Percentiles rank a stretch among this genome's conserved stretches.
These are phyloP conservation scores for Nidularia pulvinata DNA, from an alignment of 768 basidiomycete species.

Conservation along the genomic window DNA sequence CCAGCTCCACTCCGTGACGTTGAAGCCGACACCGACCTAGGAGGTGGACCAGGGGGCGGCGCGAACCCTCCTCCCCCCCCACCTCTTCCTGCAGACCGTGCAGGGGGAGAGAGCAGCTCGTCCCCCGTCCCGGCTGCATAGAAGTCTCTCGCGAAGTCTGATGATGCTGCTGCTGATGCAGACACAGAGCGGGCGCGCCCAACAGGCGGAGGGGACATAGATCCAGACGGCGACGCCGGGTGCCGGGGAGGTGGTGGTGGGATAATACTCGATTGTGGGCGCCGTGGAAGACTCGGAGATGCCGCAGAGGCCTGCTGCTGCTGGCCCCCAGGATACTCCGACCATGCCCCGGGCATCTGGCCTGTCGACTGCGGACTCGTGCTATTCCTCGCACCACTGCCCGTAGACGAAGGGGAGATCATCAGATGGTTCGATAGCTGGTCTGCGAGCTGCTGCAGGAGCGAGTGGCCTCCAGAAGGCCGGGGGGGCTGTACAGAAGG, in stretches of 20 bases:
- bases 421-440: no score
- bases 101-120: slow-evolving; percentile 4
- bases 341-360: neutral
- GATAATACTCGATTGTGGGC: neutral
- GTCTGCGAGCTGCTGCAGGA: no score
- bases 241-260: slow-evolving; percentile 18
- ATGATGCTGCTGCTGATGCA: slow-evolving; percentile 13
- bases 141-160: slow-evolving; percentile 67
- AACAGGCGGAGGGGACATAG: neutral
- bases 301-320: neutral
- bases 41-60: slow-evolving; percentile 22
- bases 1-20: neutral
- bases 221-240: slow-evolving; percentile 7
- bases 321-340: neutral
- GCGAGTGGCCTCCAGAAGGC: neutral
- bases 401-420: neutral
- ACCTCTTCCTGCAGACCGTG: neutral
- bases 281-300: slow-evolving; percentile 1
- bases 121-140: slow-evolving; percentile 46
- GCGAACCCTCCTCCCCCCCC: slow-evolving; percentile 4
- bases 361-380: neutral
- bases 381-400: neutral
- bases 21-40: slow-evolving; percentile 6
- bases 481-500: slow-evolving; percentile 4
- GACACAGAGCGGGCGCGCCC: neutral